Conservation (phyloP, 2,329 filamentous ascomycete genomes). For the Pyrenophora seminiperda region DNA sequence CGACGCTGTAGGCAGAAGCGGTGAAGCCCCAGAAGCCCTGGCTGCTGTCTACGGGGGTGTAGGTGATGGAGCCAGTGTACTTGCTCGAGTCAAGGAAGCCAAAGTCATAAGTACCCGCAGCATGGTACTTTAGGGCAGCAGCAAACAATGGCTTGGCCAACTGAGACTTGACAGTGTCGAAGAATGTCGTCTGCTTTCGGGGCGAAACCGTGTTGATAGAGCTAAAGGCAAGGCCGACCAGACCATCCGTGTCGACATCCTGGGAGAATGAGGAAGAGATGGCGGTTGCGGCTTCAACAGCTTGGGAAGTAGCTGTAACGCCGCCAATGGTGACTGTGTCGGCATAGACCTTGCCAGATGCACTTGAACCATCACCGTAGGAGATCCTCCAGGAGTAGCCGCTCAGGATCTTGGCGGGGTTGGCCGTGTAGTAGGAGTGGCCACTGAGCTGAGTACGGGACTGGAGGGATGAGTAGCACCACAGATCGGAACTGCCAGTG, state of each 20-base stretch:
- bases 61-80: conserved; percentile 64
- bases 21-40: conserved; percentile 69
- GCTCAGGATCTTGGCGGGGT: conserved; percentile 51
- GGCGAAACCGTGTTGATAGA: conserved; percentile 63
- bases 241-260: conserved; percentile 62
- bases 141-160: conserved; percentile 63
- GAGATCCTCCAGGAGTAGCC: conserved; percentile 64
- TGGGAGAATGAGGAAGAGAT: conserved; percentile 60
- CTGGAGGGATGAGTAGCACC: conserved; percentile 68
- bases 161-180: conserved; percentile 61
- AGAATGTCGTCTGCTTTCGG: conserved; percentile 60
- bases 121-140: conserved; percentile 60
- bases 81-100: conserved; percentile 64
- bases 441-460: conserved; percentile 56
- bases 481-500: conserved; percentile 73
- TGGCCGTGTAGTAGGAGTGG: conserved; percentile 64
- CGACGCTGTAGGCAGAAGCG: conserved; percentile 62
- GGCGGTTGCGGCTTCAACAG: conserved; percentile 67
- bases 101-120: conserved; percentile 59
- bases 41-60: conserved; percentile 59
- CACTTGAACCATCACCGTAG: conserved; percentile 69
- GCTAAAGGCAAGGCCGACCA: conserved; percentile 65
- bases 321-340: conserved; percentile 68
- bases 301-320: conserved; percentile 64
- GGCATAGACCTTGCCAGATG: conserved; percentile 67